Base-by-base conservation (phyloP, 441 rosid genomes). In the Mallotus japonicus region DNA sequence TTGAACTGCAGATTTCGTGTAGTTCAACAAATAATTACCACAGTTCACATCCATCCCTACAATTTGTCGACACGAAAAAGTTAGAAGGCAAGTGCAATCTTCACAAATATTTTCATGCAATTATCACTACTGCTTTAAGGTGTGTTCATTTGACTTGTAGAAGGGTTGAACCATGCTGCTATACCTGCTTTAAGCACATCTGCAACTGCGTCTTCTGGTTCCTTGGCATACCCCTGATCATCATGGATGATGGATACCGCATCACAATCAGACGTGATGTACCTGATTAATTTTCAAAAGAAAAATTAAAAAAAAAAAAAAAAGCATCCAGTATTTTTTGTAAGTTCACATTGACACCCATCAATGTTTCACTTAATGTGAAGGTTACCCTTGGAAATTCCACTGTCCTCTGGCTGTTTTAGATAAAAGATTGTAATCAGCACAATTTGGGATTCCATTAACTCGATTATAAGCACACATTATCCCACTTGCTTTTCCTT, bases 381-480 rank as follows among this genome's bases (percentile, higher is more conserved):
- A 12, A 20, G 3, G 8, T 77, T 86, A 93, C 93, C 97, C 99
- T n/a, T 83, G 63, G 79, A 95, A 95, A 6, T 73, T 71, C 99
- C 97, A 95, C 16, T 80, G 78, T 7, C 83, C 81, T 78, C 99
- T 85, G 67, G 88, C 93, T 15, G 87, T 88, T 54, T 80, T 82
- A 59, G 92, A 65, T 53, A 95, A 77, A 68, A 92, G 96, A 58
- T 88, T 78, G 61, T 74, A 75, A 78, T 92, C 87, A 20, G 97
- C 97, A 78, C 99, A 95, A 70, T 81, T 85, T 49, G 99, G 99
- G 66, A 92, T 80, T 47, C 97, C 97, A 20, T 92, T 92, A 70
- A 95, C 91, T 54, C 83, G 81, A 73, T 91, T 95, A 76, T 92
- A 91, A 73, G 95, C 91, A 66, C 97, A 95, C 99, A 92, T 92